Conservation (phyloP, 2,329 filamentous ascomycete species). For the Sporothrix phasma region DNA sequence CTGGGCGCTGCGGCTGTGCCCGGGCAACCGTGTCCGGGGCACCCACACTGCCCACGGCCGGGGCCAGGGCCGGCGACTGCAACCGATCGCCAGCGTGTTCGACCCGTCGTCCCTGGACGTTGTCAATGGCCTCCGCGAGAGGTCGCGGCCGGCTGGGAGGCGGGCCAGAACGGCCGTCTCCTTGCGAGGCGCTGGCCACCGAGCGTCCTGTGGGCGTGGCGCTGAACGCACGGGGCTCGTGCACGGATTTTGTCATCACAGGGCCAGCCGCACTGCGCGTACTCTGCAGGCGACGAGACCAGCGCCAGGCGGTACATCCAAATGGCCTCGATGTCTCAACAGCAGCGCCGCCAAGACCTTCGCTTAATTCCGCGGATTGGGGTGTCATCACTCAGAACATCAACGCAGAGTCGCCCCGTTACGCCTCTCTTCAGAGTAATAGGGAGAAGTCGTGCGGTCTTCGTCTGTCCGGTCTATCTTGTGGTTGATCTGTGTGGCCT, state of each 20-base stretch:
- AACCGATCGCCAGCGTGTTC: constrained; percentile 38
- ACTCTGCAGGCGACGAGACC: constrained; percentile 50
- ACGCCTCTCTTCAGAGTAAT: too few species aligned
- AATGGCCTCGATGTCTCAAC: too few species aligned
- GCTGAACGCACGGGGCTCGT: constrained; percentile 7
- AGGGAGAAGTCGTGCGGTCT: too few species aligned
- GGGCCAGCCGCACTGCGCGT: constrained; percentile 30
- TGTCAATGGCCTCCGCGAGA: constrained; percentile 59
- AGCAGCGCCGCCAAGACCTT: too few species aligned
- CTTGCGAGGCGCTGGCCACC: neutral
- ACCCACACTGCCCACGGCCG: constrained; percentile 21
- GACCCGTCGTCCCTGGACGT: constrained; percentile 58
- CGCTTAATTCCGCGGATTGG: too few species aligned
- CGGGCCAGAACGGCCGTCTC: neutral
- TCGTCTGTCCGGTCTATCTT: too few species aligned
- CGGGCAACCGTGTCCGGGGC: constrained; percentile 34
- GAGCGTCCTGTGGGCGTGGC: constrained; percentile 1
- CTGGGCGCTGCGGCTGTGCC: constrained; percentile 31
- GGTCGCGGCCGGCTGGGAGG: constrained; percentile 31
- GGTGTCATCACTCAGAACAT: too few species aligned
- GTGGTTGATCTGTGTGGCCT: too few species aligned
- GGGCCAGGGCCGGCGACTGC: constrained; percentile 20
- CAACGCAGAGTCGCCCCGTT: too few species aligned
- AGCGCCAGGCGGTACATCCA: too few species aligned
- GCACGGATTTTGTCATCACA: constrained; percentile 25